Base-by-base conservation (phyloP, 257 asterid genomes). In the Solanum lignicaule region DNA sequence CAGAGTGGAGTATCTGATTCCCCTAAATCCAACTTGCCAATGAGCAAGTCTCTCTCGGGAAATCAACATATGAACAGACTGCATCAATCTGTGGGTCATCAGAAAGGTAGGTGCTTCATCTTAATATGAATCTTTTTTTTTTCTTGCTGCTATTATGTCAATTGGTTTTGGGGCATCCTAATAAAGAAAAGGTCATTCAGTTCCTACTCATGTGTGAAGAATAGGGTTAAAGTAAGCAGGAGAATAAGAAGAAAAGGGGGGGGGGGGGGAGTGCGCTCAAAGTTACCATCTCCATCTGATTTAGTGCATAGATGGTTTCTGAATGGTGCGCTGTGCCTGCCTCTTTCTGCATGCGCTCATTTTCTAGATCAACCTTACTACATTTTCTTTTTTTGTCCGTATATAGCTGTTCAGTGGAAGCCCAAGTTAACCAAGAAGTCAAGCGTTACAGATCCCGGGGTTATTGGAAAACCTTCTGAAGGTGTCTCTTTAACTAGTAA, bases 1-100 rank as follows among this genome's bases (percentile, higher is more conserved):
- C 96, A 92, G 82, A 91, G 87, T 90, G 41, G 85, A 86, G 87
- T 88, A 75, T 33, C 96, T 58, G 95, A 91, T 88, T 87, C 98
- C 41, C 69, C 85, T 82, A 82, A 48, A 48, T 89, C 96, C 43
- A 88, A 90, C 87, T 78, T 85, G 75, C 75, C 98, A 25, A 87
- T 74, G 2, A 89, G 90, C 90, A 93, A 93, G 91, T 86, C 98
- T 46, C 90, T 92, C 90, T 91, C 93, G 76, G 94, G 88, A 85
- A 92, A 89, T 91, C 95, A 93, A 39, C 88, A 93, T 88, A 91
- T 90, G 55, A 90, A 92, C 90, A 92, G 97, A 46, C 27, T 21
- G 92, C 98, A 71, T 92, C 93, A 97, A 85, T 98, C 98, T 89
- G 95, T 93, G 87, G 96, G 98, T 62, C 98, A 95, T 91, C 98